Base-by-base conservation (phyloP, 2,329 filamentous ascomycete genomes). In the Sporothrix pseudoabietina region DNA sequence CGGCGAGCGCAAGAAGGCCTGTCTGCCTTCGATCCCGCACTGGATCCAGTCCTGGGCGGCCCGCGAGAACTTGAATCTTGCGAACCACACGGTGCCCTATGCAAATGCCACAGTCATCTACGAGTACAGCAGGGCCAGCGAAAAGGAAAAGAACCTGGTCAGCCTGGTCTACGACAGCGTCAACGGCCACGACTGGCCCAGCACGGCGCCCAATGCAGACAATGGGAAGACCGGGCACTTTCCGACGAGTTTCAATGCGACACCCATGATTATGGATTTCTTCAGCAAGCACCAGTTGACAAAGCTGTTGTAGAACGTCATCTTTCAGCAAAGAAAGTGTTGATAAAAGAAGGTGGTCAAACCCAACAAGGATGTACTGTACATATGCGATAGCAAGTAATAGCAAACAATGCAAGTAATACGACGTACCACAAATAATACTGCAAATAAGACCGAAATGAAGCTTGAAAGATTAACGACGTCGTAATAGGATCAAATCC, bases 121-220 rank as follows among this genome's bases (percentile, higher is more conserved):
- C 66, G 41, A 69, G 66, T 69, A 35, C 47, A 54, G 66, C 30
- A n/a, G 19, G 1, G 26, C 14, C 12, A 10, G 4, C 44, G 30
- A 69, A 19, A n/a, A 22, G 30, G 30, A 69, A 19, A n/a, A 22
- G 30, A 22, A n/a, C 19, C 47, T 69, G 14, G 66, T 69, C 16
- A 69, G 39, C 66, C 30, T 69, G 26, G 66, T 69, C 30, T 69
- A 69, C 12, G 66, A 69, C 66, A 52, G 44, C 30, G 66, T 69
- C 47, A 69, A 54, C 16, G 66, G 66, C 30, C 66, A 69, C 66
- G 66, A 69, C 47, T 69, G 66, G 66, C 66, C 65, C 30, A 69
- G 66, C 66, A 69, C 66, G 19, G 3, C 16, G 66, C 47, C 66
- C 8, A 69, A 69, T 26, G 66, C 66, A 4, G 66, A 69, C 66